phyloP scores from a whole-genome alignment of 2,329 filamentous ascomycete genomes.

The Dactylellina leptospora region DNA sequence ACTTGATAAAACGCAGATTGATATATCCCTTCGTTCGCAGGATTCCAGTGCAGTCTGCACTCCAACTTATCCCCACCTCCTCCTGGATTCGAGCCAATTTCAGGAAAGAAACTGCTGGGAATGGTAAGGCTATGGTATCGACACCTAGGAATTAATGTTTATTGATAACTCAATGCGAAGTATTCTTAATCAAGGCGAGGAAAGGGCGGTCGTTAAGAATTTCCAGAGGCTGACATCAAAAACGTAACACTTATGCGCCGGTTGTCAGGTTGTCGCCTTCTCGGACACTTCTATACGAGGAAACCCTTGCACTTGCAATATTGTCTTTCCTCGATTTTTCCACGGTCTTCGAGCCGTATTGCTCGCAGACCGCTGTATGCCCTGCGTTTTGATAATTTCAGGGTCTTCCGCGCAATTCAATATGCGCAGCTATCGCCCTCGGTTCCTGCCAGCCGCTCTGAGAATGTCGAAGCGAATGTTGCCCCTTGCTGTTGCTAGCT shows the following conservation, averaged over 20 bases:
- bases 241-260: constrained; percentile 3
- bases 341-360: constrained; percentile 13
- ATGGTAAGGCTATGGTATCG: constrained; percentile 42
- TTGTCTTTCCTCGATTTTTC: constrained; percentile 2
- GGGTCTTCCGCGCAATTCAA: constrained; percentile 26
- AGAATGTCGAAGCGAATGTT: constrained; percentile 51
- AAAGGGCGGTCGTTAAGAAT: constrained; percentile 12
- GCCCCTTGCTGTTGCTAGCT: constrained; percentile 36
- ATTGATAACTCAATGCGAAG: constrained; percentile 30
- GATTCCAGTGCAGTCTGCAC: constrained; percentile 41
- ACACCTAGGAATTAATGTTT: constrained; percentile 35
- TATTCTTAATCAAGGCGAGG: constrained; percentile 28
- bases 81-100: constrained; percentile 54
- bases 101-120: constrained; percentile 45
- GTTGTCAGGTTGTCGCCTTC: not conserved
- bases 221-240: constrained; percentile 27
- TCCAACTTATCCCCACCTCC: constrained; percentile 50
- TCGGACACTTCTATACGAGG: constrained; percentile 1
- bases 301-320: not conserved
- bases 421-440: constrained; percentile 41
- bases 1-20: constrained; percentile 33
- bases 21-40: constrained; percentile 49
- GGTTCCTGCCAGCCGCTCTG: constrained; percentile 32
- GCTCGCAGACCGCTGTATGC: constrained; percentile 39
- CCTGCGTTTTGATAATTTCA: constrained; percentile 17